Percentiles rank a stretch among this genome's conserved stretches.
phyloP scores from a whole-genome alignment of 371 early-diverging fungal genomes.

The Choanephora cucurbitarum region DNA sequence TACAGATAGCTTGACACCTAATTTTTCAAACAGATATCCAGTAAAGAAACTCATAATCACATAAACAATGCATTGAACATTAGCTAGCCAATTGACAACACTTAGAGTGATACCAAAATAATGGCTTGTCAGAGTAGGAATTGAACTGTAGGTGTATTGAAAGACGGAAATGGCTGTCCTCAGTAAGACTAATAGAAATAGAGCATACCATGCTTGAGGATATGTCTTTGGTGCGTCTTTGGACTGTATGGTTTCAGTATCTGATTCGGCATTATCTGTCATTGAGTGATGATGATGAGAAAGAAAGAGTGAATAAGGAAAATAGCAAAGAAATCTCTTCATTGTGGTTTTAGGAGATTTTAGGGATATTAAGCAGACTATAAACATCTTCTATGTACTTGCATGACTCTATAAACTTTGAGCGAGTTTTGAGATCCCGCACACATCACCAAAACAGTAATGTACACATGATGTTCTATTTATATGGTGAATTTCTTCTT shows the following conservation, averaged over 20 bases:
- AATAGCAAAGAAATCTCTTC: too few species aligned
- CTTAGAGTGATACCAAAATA: constrained; percentile 31
- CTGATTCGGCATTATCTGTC: too few species aligned
- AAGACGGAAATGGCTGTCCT: constrained; percentile 38
- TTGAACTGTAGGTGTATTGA: constrained; percentile 41
- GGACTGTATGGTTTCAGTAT: too few species aligned
- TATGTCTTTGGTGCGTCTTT: constrained; percentile 27
- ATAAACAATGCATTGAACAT: constrained; percentile 37
- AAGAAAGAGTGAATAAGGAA: not conserved
- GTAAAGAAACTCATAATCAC: constrained; percentile 40
- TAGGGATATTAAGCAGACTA: too few species aligned
- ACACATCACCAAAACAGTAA: too few species aligned
- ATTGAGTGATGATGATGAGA: not conserved
- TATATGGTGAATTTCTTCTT: too few species aligned
- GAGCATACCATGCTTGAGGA: constrained; percentile 41
- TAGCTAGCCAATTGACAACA: constrained; percentile 46
- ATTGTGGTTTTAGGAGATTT: too few species aligned
- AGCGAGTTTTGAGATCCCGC: too few species aligned
- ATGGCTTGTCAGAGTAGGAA: constrained; percentile 30
- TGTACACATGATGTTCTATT: too few species aligned
- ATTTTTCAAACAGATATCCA: constrained; percentile 37
- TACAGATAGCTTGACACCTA: constrained; percentile 46
- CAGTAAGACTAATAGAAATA: constrained; percentile 34
- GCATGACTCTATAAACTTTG: too few species aligned
- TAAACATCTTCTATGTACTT: too few species aligned